Evolutionary conservation across 2,329 filamentous ascomycete species (phyloP), one percentile per base, ranked within the genome.

Genomic region (Sarocladium oryzae): DNA sequence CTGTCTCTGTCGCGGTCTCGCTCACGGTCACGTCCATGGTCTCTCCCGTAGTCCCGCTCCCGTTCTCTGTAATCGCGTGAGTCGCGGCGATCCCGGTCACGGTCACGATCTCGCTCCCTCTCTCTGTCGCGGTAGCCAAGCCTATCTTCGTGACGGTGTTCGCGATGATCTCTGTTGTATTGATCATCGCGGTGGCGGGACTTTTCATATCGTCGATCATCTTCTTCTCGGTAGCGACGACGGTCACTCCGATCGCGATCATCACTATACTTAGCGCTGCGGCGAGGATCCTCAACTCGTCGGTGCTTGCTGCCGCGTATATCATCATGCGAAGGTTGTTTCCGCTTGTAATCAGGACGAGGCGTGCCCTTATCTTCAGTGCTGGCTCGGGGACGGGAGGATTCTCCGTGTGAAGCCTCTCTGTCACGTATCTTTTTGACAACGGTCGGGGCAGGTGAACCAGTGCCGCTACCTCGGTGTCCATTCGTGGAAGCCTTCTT

Each of bases 401-500:
- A 33, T 9, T 51, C 36, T 36, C 65, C 64, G 50, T 73, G 69
- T 11, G 66, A 66, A 40, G 72, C 69, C 21, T 75, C 70, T 36
- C 74, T 69, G 32, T 78, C 73, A 36, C 75, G 70, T 55, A 72
- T 68, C 53, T 75, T 74, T 60, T 69, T 70, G 13, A 57, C 51
- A 11, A 54, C 52, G 32, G 73, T 72, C 2, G 86, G 85, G 20
- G 77, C 84, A 7, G 88, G 87, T 16, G 87, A 90, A n/a, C 82
- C 84, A 18, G 84, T 86, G 33, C 81, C 75, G 50, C 84, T 72
- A 41, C 79, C 79, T 32, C 85, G 82, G 57, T 82, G 74, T 9
- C 84, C 79, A 58, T 82, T 82, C 56, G 71, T 65, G 4, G 69
- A 66, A 2, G 73, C 69, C 62, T 95, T 92, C 72, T 95, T 95